Evolutionary conservation across 2,329 filamentous ascomycete genomes (phyloP).

Genomic region (Penicillium hordei): DNA sequence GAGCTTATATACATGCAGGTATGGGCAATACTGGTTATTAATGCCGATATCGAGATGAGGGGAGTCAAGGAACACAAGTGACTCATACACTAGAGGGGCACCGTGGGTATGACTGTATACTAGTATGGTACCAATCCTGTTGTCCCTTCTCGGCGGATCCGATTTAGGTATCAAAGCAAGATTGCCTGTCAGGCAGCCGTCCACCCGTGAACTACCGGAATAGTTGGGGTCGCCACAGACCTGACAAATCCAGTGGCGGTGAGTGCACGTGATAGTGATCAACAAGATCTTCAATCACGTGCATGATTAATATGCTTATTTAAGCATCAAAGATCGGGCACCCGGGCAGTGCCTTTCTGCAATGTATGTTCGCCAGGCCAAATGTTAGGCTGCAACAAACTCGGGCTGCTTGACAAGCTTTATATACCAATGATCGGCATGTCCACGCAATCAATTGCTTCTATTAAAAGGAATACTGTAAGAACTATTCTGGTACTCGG

Average conservation of each 20-base stretch:
- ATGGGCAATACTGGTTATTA: constrained; percentile 2
- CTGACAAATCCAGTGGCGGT: constrained; percentile 10
- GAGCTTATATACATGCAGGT: constrained; percentile 15
- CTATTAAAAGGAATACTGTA: constrained; percentile 6
- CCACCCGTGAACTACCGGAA: neutral
- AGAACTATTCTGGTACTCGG: neutral
- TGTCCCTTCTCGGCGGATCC: neutral
- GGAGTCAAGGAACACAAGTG: constrained; percentile 5
- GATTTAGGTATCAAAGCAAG: constrained; percentile 9
- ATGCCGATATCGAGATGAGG: neutral
- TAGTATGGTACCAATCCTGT: constrained; percentile 1
- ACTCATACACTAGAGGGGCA: constrained; percentile 5
- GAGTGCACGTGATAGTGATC: constrained; percentile 4
- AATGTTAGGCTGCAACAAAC: constrained; percentile 11
- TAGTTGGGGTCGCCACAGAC: constrained; percentile 1
- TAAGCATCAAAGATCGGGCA: constrained; percentile 3
- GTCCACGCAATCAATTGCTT: neutral
- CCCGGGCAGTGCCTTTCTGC: constrained; percentile 5
- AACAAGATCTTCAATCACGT: neutral
- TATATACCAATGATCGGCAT: neutral
- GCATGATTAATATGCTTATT: neutral
- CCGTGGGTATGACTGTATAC: constrained; percentile 4
- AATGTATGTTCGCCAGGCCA: constrained; percentile 4
- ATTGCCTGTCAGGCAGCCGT: constrained; percentile 11
- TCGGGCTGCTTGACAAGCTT: neutral